Base-by-base conservation (phyloP, 169 alveolate genomes). In the Amoebophrya sp. region DNA sequence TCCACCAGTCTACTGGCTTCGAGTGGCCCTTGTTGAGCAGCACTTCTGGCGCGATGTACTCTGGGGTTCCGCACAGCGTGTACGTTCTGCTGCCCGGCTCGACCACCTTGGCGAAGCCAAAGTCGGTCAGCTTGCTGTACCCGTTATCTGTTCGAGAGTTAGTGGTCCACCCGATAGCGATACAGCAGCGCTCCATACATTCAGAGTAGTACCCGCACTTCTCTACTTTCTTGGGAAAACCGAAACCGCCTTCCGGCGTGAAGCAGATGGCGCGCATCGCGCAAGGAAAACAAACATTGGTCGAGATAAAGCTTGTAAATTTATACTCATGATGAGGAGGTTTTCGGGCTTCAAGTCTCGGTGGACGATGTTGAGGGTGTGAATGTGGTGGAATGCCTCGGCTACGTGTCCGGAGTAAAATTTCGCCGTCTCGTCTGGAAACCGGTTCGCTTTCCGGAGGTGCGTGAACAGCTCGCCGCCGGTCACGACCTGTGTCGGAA, bases 1-100 rank as follows among this genome's bases (percentile, higher is more conserved):
- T 58, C 23, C 26, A 58, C 26, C n/a, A 23, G 78, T 58, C 78
- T 58, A 58, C 78, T 23, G 26, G 26, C 23, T 58, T 58, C 23
- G 23, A 58, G 23, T 23, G 23, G 91, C 95, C 99, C 48, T 95
- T 94, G 93, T 97, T 97, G 38, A 97, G 95, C 38, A 99, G 95
- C 87, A 98, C 98, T 93, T 99, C 99, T 0, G 99, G 99, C 0
- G 99, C 99, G 58, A 99, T 96, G 95, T 99, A 99, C 93, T 98
- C 99, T 29, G 99, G 99, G 26, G 99, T 98, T 1, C 99, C 99
- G 89, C 99, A 99, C 41, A 98, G 96, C 40, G 99, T 99, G 92
- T 95, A 97, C 0, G 99, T 97, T 88, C 99, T 95, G 31, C 45
- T 92, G 40, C 95, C 94, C 43, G 97, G 97, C 91, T 97, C 99